These are phyloP conservation scores for Triglochin maritima DNA, from an alignment of 106 monocot species.

Conservation along the genomic window DNA sequence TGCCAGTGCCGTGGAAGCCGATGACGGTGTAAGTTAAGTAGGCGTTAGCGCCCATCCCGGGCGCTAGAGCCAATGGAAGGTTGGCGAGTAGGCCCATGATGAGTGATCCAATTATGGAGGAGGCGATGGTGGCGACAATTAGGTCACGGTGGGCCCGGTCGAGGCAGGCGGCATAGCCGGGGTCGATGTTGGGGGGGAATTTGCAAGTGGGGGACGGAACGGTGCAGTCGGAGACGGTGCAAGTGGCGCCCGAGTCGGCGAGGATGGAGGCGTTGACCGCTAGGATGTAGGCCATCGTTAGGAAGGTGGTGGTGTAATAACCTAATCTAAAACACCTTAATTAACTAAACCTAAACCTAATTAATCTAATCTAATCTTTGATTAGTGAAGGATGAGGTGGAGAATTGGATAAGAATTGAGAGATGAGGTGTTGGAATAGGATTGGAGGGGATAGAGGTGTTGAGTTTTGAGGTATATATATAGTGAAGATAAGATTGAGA, in stretches of 20 bases:
- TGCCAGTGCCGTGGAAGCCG: conserved; percentile 56
- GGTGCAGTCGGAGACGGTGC: conserved; percentile 38
- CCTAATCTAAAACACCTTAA: too few relatives aligned
- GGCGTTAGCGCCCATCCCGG: conserved; percentile 60
- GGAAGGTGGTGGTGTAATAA: conserved; percentile 54
- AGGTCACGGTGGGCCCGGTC: conserved; percentile 44
- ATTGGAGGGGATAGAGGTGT: too few relatives aligned
- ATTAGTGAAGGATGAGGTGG: too few relatives aligned
- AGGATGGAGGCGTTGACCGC: conserved; percentile 60
- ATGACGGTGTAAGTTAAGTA: conserved; percentile 66
- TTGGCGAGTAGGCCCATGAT: conserved; percentile 62
- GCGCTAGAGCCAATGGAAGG: conserved; percentile 48
- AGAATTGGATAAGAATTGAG: too few relatives aligned
- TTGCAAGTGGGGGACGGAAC: conserved; percentile 35
- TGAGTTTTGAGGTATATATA: too few relatives aligned
- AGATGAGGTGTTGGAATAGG: too few relatives aligned
- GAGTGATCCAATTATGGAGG: conserved; percentile 41
- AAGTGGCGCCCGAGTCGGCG: conserved; percentile 52
- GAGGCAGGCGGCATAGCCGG: conserved; percentile 45
- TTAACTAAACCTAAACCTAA: too few relatives aligned
- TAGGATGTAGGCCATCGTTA: conserved; percentile 72
- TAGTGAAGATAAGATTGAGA: too few relatives aligned
- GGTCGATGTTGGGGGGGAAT: conserved; percentile 47
- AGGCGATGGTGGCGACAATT: conserved; percentile 57
- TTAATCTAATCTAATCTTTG: too few relatives aligned